Percentiles rank a stretch among this genome's conserved stretches.
phyloP scores from a whole-genome alignment of 2,329 filamentous ascomycete species.

The Clarireedia paspali region DNA sequence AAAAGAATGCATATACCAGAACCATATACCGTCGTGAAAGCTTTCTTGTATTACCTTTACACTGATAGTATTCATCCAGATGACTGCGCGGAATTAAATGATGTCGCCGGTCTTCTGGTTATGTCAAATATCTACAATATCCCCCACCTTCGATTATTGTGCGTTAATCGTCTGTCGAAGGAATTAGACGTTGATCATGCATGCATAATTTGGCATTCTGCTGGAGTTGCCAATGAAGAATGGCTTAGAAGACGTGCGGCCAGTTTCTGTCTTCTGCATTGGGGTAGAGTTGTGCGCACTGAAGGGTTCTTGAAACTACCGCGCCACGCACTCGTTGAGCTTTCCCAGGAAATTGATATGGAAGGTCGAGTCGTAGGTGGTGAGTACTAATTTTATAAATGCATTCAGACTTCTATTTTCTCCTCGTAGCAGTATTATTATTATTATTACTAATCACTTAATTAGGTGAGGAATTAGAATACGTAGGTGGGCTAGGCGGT shows the following conservation, averaged over 20 bases:
- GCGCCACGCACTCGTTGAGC: conserved; percentile 72
- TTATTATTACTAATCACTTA: conserved; percentile 11
- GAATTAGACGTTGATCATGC: conserved; percentile 93
- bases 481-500: conserved; percentile 42
- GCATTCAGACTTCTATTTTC: neutral
- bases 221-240: conserved; percentile 81
- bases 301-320: conserved; percentile 77
- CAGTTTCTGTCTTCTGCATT: conserved; percentile 83
- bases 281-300: conserved; percentile 89
- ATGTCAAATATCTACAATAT: conserved; percentile 99
- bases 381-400: conserved; percentile 50
- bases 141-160: conserved; percentile 81
- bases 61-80: conserved; percentile 75
- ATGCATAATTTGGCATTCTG: conserved; percentile 93
- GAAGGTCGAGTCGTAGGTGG: conserved; percentile 88
- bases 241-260: conserved; percentile 89
- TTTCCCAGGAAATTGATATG: conserved; percentile 87
- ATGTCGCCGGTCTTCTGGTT: conserved; percentile 89
- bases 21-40: conserved; percentile 86
- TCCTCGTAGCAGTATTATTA: neutral
- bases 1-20: conserved; percentile 98
- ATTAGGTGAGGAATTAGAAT: conserved; percentile 30
- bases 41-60: conserved; percentile 94
- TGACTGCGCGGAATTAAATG: conserved; percentile 59
- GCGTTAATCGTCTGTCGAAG: conserved; percentile 80